Evolutionary conservation across 495 filamentous ascomycete species (phyloP).

Genomic region (Aspergillus wentii): DNA sequence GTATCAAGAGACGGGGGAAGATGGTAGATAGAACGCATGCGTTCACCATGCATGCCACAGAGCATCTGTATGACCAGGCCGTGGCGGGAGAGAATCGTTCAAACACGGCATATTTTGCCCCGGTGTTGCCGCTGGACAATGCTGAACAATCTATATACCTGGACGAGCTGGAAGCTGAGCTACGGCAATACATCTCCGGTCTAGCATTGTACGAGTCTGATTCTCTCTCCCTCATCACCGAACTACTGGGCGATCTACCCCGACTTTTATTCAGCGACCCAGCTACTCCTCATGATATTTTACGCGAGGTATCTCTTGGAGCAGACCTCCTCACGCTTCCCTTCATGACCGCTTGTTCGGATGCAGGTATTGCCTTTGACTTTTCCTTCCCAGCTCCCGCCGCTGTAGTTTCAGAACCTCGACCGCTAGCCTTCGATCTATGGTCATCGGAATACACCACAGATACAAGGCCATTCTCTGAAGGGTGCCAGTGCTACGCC

Average conservation of each 20-base stretch:
- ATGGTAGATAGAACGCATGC: constrained; percentile 82
- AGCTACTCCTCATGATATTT: constrained; percentile 64
- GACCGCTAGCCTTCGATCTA: constrained; percentile 69
- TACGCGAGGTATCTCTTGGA: constrained; percentile 68
- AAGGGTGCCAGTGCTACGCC: constrained; percentile 72
- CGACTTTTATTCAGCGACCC: constrained; percentile 68
- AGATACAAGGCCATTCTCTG: constrained; percentile 52
- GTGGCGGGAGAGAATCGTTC: constrained; percentile 27
- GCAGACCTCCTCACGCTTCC: constrained; percentile 74
- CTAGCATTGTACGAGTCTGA: constrained; percentile 75
- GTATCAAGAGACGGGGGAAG: constrained; percentile 65
- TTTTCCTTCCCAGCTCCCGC: constrained; percentile 66
- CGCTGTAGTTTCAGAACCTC: constrained; percentile 11
- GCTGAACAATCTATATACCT: constrained; percentile 73
- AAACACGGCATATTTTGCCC: constrained; percentile 63
- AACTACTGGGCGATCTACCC: constrained; percentile 54
- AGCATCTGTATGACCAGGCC: constrained; percentile 46
- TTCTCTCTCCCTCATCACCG: constrained; percentile 60
- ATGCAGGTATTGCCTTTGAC: constrained; percentile 78
- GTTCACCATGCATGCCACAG: constrained; percentile 53
- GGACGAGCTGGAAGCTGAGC: constrained; percentile 53
- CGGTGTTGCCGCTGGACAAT: constrained; percentile 70
- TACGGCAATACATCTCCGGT: constrained; percentile 57
- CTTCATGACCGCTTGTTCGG: constrained; percentile 68
- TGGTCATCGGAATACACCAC: constrained; percentile 56